Evolutionary conservation across 768 basidiomycete species (phyloP), one percentile per base, ranked within the genome.

Genomic region (Agrocybe pediades): DNA sequence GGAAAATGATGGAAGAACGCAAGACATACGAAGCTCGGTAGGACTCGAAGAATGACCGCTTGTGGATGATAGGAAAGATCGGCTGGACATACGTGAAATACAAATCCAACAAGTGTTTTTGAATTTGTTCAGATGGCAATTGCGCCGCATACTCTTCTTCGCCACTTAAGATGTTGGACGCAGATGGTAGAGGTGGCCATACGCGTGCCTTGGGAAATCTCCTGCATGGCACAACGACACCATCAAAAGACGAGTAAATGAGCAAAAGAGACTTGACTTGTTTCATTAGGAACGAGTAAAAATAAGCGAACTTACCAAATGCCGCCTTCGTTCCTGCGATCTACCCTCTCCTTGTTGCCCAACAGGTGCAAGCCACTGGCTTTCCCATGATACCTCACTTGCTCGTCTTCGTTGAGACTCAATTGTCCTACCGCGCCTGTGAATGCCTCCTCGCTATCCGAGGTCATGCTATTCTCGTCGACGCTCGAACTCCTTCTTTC

Each of bases 151-250:
- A 69, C 17, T 77, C 71, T 17, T 78, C 77, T 16, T 69, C 73
- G 6, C 67, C 69, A 17, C 65, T 54, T 11, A 64, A 59, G 9
- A 65, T 53, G 39, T 66, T 63, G 20, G 68, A 67, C 44, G 62
- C 65, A 17, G 76, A 69, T 3, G 75, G 70, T 17, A 75, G 59
- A 2, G 85, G 85, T 0, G 93, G 93, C 93, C 93, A 95, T 21
- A 94, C 88, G n/a, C 92, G 80, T 2, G 92, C 88, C 59, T 85
- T 86, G 0, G 93, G 92, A 70, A 95, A 95, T 24, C 86, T 84
- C 87, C 82, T 91, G 63, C 5, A 36, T 5, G 49, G 63, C 56
- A 25, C 26, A 6, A 20, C 41, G 39, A 51, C 11, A 51, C 46
- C 30, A 51, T 26, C 7, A 46, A 47, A 50, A 24, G 36, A 13